Conservation (phyloP, 2,329 filamentous ascomycete species). For the Exophiala mesophila region DNA sequence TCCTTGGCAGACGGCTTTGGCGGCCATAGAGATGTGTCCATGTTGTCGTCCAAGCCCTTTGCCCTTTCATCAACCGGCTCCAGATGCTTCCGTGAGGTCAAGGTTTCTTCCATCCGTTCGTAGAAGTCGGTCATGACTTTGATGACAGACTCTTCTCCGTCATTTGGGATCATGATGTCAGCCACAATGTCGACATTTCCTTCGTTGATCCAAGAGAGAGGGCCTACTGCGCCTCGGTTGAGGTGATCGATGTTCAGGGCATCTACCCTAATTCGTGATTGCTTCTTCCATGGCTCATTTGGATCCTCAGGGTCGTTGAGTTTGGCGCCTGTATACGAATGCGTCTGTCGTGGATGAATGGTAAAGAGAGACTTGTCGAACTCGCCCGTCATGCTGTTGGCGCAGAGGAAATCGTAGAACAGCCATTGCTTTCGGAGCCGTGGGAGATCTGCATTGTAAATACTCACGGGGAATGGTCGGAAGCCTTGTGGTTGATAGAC, state of each 20-base stretch:
- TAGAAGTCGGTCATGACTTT: conserved; percentile 98
- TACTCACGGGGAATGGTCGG: conserved; percentile 90
- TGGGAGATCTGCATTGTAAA: conserved; percentile 91
- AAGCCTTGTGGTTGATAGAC: conserved; percentile 86
- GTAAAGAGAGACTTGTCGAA: conserved; percentile 96
- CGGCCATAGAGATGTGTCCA: conserved; percentile 1
- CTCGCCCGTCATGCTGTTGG: conserved; percentile 92
- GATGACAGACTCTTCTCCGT: conserved; percentile 79
- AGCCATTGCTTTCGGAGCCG: conserved; percentile 92
- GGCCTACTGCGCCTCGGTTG: conserved; percentile 85
- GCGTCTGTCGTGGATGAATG: conserved; percentile 88
- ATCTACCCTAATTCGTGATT: conserved; percentile 86
- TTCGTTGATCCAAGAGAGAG: conserved; percentile 97
- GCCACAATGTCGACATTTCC: conserved; percentile 95
- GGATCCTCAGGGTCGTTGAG: conserved; percentile 43
- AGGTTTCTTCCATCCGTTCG: conserved; percentile 76
- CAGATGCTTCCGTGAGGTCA: conserved; percentile 19
- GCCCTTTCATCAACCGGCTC: conserved; percentile 8
- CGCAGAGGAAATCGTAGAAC: conserved; percentile 94
- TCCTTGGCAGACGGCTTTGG: conserved; percentile 17
- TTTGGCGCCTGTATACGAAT: conserved; percentile 66
- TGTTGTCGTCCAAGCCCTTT: conserved; percentile 16
- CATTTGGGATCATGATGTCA: conserved; percentile 88
- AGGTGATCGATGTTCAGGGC: conserved; percentile 92
- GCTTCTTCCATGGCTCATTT: conserved; percentile 84